Conservation (phyloP, 2,329 filamentous ascomycete species). For the Penicillium glabrum region DNA sequence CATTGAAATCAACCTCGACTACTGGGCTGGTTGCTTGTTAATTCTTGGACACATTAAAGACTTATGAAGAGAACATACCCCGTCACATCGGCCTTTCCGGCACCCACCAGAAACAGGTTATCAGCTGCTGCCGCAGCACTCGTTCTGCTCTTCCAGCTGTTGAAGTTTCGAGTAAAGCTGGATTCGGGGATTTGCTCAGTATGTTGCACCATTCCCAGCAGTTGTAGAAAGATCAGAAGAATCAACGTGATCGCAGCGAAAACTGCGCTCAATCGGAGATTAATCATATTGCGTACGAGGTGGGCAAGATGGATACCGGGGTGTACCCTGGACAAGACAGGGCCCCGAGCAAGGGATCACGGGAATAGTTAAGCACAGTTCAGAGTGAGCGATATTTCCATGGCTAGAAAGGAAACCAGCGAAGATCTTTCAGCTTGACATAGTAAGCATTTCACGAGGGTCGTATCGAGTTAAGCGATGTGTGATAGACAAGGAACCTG, state of each 20-base stretch:
- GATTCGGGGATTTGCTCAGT: slow-evolving; percentile 13
- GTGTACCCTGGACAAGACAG: slow-evolving; percentile 4
- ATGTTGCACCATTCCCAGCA: slow-evolving; percentile 25
- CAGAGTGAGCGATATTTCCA: neutral
- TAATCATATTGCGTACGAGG: slow-evolving; percentile 27
- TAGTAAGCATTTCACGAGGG: slow-evolving; percentile 5
- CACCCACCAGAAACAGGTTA: slow-evolving; percentile 62
- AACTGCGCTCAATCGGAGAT: slow-evolving; percentile 24
- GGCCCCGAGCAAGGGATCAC: neutral
- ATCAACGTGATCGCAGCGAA: slow-evolving; percentile 27
- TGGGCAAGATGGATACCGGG: neutral
- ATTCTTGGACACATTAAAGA: neutral
- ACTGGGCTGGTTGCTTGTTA: slow-evolving; percentile 60
- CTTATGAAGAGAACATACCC: slow-evolving; percentile 47
- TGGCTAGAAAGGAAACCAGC: neutral
- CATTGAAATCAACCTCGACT: slow-evolving; percentile 87
- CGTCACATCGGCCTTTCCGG: slow-evolving; percentile 72
- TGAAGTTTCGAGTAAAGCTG: slow-evolving; percentile 17
- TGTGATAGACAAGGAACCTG: slow-evolving; percentile 10
- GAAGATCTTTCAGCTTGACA: slow-evolving; percentile 12
- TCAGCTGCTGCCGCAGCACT: slow-evolving; percentile 27
- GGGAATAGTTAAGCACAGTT: slow-evolving; percentile 6
- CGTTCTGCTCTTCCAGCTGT: slow-evolving; percentile 26
- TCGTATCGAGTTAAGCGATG: slow-evolving; percentile 17
- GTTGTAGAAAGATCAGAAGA: slow-evolving; percentile 32